Percentiles rank a stretch among this genome's conserved stretches.
Conservation (phyloP, 1,139 yeast species). For the Kodamaea sp. region DNA sequence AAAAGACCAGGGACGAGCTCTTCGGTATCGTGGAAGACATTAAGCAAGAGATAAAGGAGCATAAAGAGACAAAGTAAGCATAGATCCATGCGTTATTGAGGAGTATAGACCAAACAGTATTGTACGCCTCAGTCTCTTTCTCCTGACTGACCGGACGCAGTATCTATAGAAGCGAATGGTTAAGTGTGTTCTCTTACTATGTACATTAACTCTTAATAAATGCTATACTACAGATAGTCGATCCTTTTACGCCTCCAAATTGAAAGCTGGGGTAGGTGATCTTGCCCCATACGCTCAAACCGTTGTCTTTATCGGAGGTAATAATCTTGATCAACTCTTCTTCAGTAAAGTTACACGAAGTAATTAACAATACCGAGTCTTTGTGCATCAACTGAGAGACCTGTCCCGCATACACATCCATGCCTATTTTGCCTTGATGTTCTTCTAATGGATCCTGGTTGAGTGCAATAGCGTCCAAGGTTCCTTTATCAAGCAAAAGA, state of each 20-base stretch:
- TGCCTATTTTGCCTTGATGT: constrained; percentile 49
- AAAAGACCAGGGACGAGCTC: constrained; percentile 60
- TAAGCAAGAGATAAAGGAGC: constrained; percentile 24
- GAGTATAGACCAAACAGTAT: too few relatives aligned
- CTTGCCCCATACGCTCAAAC: constrained; percentile 56
- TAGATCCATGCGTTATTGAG: too few relatives aligned
- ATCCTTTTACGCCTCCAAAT: constrained; percentile 87
- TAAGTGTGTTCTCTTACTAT: too few relatives aligned
- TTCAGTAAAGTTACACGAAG: constrained; percentile 95
- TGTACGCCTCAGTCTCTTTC: too few relatives aligned
- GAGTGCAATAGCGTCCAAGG: constrained; percentile 93
- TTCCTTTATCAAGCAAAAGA: constrained; percentile 86
- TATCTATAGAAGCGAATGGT: too few relatives aligned
- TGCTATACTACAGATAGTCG: constrained; percentile 85
- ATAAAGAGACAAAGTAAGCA: too few relatives aligned
- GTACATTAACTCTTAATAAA: constrained; percentile 43
- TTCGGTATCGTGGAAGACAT: constrained; percentile 51
- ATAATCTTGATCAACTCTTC: constrained; percentile 64
- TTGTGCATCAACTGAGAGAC: constrained; percentile 57
- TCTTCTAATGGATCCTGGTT: constrained; percentile 54
- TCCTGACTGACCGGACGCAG: too few relatives aligned
- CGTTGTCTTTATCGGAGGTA: constrained; percentile 29
- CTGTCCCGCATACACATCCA: constrained; percentile 63
- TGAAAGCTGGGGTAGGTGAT: constrained; percentile 78
- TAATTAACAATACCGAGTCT: constrained; percentile 68